phyloP scores from a whole-genome alignment of 1,139 yeast species.

The Sugiyamaella xylanicola region DNA sequence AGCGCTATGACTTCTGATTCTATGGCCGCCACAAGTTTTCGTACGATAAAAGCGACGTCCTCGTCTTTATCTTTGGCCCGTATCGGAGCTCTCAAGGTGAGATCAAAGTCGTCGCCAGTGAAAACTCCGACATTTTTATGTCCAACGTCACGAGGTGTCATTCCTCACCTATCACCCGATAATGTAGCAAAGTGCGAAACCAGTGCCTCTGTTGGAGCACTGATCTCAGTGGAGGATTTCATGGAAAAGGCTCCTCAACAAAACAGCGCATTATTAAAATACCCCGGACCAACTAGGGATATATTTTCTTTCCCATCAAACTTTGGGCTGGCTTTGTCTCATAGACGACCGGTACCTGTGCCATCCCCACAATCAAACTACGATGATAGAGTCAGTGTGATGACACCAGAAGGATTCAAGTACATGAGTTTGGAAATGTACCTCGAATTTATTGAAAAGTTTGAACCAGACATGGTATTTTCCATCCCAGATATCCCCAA shows the following conservation, averaged over 20 bases:
- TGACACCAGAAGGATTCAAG: constrained; percentile 44
- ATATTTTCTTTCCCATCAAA: constrained; percentile 32
- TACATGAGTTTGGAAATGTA: constrained; percentile 36
- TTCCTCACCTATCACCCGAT: constrained; percentile 49
- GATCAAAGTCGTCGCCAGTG: constrained; percentile 20
- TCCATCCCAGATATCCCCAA: constrained; percentile 42
- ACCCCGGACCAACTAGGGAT: constrained; percentile 26
- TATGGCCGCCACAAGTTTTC: constrained; percentile 17
- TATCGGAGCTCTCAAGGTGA: constrained; percentile 18
- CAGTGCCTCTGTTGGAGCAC: constrained; percentile 30
- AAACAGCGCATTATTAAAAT: constrained; percentile 28
- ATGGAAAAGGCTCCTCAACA: constrained; percentile 33
- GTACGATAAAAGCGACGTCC: constrained; percentile 14
- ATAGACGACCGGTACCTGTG: constrained; percentile 39
- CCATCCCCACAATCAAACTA: constrained; percentile 42
- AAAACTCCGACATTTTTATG: constrained; percentile 41
- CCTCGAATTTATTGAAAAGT: constrained; percentile 29
- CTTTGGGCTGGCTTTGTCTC: constrained; percentile 34
- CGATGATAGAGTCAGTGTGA: constrained; percentile 38
- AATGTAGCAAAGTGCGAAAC: constrained; percentile 30
- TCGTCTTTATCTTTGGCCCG: constrained; percentile 21
- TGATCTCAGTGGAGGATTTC: constrained; percentile 40
- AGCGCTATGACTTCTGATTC: constrained; percentile 18
- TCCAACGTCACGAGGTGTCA: constrained; percentile 45
- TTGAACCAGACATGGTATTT: constrained; percentile 40